Evolutionary conservation across 1,139 yeast species (phyloP).

Genomic region (Candida labiduridarum): DNA sequence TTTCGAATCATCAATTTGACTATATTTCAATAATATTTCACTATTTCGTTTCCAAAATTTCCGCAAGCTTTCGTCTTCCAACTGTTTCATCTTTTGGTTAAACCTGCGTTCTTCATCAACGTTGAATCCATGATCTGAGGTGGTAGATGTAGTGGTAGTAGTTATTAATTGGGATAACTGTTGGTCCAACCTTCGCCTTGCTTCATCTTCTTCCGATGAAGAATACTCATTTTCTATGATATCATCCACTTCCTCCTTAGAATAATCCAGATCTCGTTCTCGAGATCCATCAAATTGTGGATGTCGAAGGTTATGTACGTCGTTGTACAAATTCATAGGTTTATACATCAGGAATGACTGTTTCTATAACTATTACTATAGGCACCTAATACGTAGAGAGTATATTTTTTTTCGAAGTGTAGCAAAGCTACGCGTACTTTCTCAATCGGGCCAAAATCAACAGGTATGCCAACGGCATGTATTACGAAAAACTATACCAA

Average conservation of each 20-base stretch:
- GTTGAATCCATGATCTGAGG: too few species aligned
- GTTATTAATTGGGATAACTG: slow-evolving; percentile 7
- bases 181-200: not conserved
- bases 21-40: slow-evolving; percentile 55
- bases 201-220: slow-evolving; percentile 6
- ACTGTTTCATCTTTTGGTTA: slow-evolving; percentile 21
- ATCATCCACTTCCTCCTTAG: not conserved
- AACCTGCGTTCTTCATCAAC: not conserved
- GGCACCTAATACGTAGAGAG: not conserved
- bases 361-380: not conserved
- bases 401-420: not conserved
- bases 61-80: slow-evolving; percentile 30
- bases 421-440: too few species aligned
- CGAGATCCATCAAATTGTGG: not conserved
- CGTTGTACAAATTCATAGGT: not conserved
- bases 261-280: not conserved
- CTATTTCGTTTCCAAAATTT: slow-evolving; percentile 53
- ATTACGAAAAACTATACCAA: not conserved
- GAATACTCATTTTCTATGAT: slow-evolving; percentile 5
- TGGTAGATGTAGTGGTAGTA: not conserved
- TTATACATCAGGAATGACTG: not conserved
- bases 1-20: slow-evolving; percentile 44
- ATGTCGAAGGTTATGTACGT: slow-evolving; percentile 1
- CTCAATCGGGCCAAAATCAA: too few species aligned
- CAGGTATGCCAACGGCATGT: too few species aligned